These are phyloP conservation scores for Serendipita sp. DNA, from an alignment of 768 basidiomycete species.

Conservation along the genomic window DNA sequence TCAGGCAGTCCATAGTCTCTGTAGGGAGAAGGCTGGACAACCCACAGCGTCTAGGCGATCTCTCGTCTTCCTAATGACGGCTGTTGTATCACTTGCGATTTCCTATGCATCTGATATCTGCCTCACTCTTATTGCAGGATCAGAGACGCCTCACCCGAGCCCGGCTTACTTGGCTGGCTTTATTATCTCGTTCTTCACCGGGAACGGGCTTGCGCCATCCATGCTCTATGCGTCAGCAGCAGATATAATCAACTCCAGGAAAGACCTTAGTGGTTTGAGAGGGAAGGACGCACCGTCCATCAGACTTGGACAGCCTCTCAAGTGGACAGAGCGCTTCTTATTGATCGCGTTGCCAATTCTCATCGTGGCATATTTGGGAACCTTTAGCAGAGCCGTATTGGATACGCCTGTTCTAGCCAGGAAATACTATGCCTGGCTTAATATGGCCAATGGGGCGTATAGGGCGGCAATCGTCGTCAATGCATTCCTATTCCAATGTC, in stretches of 20 bases:
- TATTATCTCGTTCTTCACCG: background rate
- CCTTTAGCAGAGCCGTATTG: background rate
- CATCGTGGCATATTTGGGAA: background rate
- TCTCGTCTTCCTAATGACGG: background rate
- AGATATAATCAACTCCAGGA: background rate
- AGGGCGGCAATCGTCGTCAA: background rate
- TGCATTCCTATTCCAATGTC: background rate
- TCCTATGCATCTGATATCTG: background rate
- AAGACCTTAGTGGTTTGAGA: background rate
- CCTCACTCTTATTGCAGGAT: background rate
- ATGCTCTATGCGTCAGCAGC: constrained; percentile 1
- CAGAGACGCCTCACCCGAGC: background rate
- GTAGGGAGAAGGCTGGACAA: background rate
- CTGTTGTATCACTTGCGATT: background rate
- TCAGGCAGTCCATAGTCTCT: background rate
- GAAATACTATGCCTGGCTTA: background rate
- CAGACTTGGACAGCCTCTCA: background rate
- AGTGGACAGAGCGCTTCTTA: background rate
- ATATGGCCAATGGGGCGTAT: background rate
- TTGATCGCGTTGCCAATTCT: background rate
- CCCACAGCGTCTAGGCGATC: background rate
- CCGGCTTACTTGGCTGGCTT: background rate
- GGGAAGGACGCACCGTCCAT: background rate
- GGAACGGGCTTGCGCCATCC: background rate
- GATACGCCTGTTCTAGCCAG: background rate